phyloP scores from a whole-genome alignment of 2,329 filamentous ascomycete genomes.

The Fusarium chuoi region DNA sequence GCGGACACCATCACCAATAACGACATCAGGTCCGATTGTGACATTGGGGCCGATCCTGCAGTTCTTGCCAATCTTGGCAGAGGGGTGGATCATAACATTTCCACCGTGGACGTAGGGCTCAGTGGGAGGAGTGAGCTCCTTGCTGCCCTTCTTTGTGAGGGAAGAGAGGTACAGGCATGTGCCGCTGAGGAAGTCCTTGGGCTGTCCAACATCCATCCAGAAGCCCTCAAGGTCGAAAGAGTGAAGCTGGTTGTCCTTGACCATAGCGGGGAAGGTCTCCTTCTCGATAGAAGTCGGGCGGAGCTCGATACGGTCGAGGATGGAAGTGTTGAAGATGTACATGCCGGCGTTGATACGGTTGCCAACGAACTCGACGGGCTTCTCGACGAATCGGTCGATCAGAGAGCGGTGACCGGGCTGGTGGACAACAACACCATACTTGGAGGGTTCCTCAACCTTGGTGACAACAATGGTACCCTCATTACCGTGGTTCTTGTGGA shows the following conservation, averaged over 20 bases:
- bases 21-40: constrained; percentile 91
- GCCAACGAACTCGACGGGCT: constrained; percentile 97
- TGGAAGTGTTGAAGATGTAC: constrained; percentile 95
- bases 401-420: constrained; percentile 89
- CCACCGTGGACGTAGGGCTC: constrained; percentile 89
- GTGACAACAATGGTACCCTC: constrained; percentile 98
- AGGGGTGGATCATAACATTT: constrained; percentile 94
- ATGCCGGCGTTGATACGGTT: constrained; percentile 99
- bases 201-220: constrained; percentile 99
- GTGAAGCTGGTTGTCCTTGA: constrained; percentile 88
- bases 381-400: constrained; percentile 99
- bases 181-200: constrained; percentile 96
- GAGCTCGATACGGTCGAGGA: constrained; percentile 91
- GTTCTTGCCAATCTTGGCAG: constrained; percentile 97
- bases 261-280: constrained; percentile 97
- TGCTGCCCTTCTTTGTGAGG: constrained; percentile 87
- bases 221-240: constrained; percentile 97
- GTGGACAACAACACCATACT: constrained; percentile 98
- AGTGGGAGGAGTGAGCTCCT: constrained; percentile 77
- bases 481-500: constrained; percentile 92
- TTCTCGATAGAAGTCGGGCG: constrained; percentile 98
- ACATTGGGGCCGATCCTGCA: constrained; percentile 98
- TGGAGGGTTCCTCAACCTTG: constrained; percentile 98
- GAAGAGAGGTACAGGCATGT: constrained; percentile 97
- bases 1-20: constrained; percentile 92